Evolutionary conservation across 306 rosid genomes (phyloP).

Genomic region (Acmispon strigosus): DNA sequence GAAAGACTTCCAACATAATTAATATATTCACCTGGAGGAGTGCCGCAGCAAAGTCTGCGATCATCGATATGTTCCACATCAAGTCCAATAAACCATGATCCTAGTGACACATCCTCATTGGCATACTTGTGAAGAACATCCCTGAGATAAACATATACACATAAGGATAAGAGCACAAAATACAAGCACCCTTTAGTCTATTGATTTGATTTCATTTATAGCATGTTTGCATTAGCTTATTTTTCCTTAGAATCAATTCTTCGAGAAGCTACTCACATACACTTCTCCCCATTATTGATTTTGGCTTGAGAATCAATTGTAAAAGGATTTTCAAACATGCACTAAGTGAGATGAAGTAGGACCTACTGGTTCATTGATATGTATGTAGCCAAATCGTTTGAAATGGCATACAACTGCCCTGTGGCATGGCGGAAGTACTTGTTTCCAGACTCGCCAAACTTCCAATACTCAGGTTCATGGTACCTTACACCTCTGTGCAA

Average conservation of each 20-base stretch:
- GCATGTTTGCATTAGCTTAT: too few species aligned
- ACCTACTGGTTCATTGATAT: slow-evolving; percentile 83
- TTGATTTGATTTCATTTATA: background rate
- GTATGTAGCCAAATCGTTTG: slow-evolving; percentile 87
- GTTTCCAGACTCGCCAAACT: slow-evolving; percentile 93
- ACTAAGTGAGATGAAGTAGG: background rate
- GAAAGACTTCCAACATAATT: background rate
- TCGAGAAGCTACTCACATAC: too few species aligned
- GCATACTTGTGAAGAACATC: slow-evolving; percentile 95
- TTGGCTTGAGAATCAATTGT: too few species aligned
- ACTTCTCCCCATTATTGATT: too few species aligned
- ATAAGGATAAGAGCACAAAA: background rate
- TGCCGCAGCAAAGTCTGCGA: slow-evolving; percentile 89
- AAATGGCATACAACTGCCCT: slow-evolving; percentile 91
- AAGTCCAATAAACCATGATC: slow-evolving; percentile 97
- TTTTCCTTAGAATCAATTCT: too few species aligned
- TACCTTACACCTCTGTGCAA: slow-evolving; percentile 89
- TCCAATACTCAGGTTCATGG: slow-evolving; percentile 97
- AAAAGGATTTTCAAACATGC: too few species aligned
- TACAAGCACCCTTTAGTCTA: background rate
- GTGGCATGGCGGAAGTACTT: slow-evolving; percentile 99
- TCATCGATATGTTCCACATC: slow-evolving; percentile 92
- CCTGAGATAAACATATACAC: slow-evolving; percentile 38
- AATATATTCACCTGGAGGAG: slow-evolving; percentile 73
- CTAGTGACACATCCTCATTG: slow-evolving; percentile 92